Base-by-base conservation (phyloP, 2,329 filamentous ascomycete genomes). In the Phialophora verrucosa region DNA sequence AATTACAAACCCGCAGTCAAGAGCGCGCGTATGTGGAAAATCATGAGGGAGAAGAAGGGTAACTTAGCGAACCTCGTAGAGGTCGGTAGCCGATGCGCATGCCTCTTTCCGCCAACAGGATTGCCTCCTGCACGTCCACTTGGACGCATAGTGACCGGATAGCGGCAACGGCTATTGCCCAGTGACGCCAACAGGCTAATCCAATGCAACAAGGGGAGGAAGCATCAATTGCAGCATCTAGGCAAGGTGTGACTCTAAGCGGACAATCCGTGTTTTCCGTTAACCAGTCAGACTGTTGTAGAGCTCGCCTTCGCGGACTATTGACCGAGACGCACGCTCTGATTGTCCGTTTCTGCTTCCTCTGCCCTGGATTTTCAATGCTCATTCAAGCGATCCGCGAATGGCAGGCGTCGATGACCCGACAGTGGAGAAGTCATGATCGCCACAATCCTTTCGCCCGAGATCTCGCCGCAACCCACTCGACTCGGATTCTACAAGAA, bases 1-100 rank as follows among this genome's bases (percentile, higher is more conserved):
- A 56, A 47, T 62, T 32, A 62, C 60, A 62, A 62, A 62, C 23
- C 51, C 17, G n/a, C 17, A 12, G 23, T 10, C 31, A 27, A 51
- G 31, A 14, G 31, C 17, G 38, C 6, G 49, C 47, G 59, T 61
- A 61, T 38, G 2, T 54, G 47, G n/a, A 56, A 50, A 29, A 50
- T 56, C 14, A 11, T 1, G 17, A 56, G 53, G 10, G 25, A 23
- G 25, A 32, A 29, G 29, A 56, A 14, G 38, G 27, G n/a, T 50
- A 31, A 47, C 17, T 38, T 58, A 29, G 23, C 23, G 14, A 58
- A 20, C 12, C 35, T 35, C 8, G 7, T 23, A n/a, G 29, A 20
- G 25, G 14, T 35, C 23, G 8, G 31, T 55, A 55, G 29, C 53
- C 53, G 29, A n/a, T 12, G 29, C 4, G 25, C 29, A 23, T 55